Evolutionary conservation across 192 early-diverging fungal species (phyloP).

Genomic region (Endogone sp.): DNA sequence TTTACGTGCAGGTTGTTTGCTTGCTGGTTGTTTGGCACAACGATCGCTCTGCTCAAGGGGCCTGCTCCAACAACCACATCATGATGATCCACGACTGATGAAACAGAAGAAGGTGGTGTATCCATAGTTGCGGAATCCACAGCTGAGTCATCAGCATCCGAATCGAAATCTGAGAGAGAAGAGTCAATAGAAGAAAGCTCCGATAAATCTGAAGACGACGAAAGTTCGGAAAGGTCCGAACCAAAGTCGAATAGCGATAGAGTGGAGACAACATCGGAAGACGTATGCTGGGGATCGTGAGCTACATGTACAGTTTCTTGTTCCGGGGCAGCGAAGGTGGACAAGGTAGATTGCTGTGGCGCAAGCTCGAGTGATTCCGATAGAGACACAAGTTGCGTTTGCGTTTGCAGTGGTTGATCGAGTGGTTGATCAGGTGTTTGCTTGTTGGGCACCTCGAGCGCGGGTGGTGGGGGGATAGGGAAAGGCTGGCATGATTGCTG

Average conservation of each 20-base stretch:
- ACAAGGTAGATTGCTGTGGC: not conserved
- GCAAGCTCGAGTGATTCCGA: not conserved
- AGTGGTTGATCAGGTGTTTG: too few species aligned
- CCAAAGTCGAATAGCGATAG: not conserved
- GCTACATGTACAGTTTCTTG: not conserved
- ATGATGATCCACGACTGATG: not conserved
- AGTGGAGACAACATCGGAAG: not conserved
- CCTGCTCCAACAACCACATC: not conserved
- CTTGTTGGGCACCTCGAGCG: not conserved
- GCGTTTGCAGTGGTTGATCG: not conserved
- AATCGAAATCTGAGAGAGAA: not conserved
- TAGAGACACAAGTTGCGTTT: not conserved
- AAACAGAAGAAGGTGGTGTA: not conserved
- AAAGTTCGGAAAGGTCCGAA: not conserved
- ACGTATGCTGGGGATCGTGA: not conserved
- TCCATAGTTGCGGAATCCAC: not conserved
- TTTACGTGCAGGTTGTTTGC: too few species aligned
- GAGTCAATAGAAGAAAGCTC: not conserved
- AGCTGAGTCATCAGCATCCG: not conserved
- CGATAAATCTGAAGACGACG: not conserved
- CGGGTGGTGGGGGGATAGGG: not conserved
- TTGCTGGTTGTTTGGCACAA: not conserved
- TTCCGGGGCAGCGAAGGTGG: not conserved
- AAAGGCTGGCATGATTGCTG: not conserved
- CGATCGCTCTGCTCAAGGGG: too few species aligned